Base-by-base conservation (phyloP, 192 early-diverging fungal species). In the Spizellomyces sp. region DNA sequence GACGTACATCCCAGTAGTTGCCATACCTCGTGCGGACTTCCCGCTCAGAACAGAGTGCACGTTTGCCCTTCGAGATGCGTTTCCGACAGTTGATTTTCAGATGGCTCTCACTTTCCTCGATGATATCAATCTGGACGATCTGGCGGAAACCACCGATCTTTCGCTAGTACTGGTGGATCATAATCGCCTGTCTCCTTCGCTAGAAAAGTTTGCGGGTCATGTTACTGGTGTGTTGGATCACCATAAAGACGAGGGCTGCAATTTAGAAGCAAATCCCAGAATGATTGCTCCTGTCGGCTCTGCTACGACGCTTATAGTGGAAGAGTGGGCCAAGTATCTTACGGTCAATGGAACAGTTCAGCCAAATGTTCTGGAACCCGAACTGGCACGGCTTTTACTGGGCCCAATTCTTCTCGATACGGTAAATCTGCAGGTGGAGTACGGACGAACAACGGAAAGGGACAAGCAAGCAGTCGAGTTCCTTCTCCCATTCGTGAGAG, bases 361-460 rank as follows among this genome's bases (percentile, higher is more conserved):
- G 21, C 59, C 62, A 69, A 60, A 71, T 6, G 14, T 41, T 64
- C 21, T 78, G 8, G 67, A 81, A 21, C 48, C 74, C 6, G 69
- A 64, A 14, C 46, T 90, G 0, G 69, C 84, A 6, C 77, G 74
- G 9, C 61, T 89, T 9, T 55, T 89, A 58, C 66, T 92, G 36
- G 77, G 79, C 3, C 86, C 92, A 10, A 85, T 93, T 45, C 74
- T 93, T 41, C 82, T 92, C 36, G 92, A 93, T 56, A 90, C 91
- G 0, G 75, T 86, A 44, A 77, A 87, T 64, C 68, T 92, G 45
- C 70, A 83, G 14, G 77, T 78, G 10, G 77, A 78, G 9, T 72
- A 83, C 43, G 84, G 76, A 14, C 82, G 84, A 57, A 83, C 84
- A 0, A 83, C 86, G 4, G 68, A 73, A 15, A 60, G 60, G 46